Evolutionary conservation across 1,284 basidiomycete species (phyloP).

Genomic region (Psilocybe mexicana): DNA sequence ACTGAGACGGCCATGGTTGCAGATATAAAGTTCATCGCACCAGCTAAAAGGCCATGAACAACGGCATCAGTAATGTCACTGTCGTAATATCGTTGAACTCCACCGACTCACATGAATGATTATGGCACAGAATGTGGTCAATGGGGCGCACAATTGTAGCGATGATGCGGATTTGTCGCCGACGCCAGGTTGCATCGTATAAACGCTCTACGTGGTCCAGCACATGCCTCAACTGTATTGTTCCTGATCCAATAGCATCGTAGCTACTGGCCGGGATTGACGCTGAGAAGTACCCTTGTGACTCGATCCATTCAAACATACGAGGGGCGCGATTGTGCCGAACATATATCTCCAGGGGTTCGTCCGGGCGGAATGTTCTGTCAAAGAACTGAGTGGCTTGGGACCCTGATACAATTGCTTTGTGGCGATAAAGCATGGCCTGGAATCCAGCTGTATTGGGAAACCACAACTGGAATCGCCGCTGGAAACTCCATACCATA

Average conservation of each 20-base stretch:
- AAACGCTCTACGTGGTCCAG: background rate
- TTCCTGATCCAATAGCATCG: too few relatives aligned
- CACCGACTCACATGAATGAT: background rate
- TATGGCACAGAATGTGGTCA: background rate
- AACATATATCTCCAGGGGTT: conserved; percentile 1
- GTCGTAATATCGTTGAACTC: background rate
- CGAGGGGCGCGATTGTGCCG: background rate
- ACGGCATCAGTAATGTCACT: too few relatives aligned
- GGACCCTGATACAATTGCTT: background rate
- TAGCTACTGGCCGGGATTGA: too few relatives aligned
- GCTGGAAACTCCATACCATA: background rate
- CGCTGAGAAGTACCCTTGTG: background rate
- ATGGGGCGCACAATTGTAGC: background rate
- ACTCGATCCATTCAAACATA: background rate
- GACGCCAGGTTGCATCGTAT: background rate
- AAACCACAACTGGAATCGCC: background rate
- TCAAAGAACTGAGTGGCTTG: conserved; percentile 1
- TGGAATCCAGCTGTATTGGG: background rate
- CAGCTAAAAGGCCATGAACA: background rate
- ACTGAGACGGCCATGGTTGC: background rate
- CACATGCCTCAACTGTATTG: too few relatives aligned
- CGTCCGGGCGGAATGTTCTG: background rate
- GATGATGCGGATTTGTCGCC: background rate
- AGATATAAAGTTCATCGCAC: background rate
- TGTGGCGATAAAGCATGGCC: background rate